Conservation (phyloP, 2,329 filamentous ascomycete genomes). For the Whalleya microplaca region DNA sequence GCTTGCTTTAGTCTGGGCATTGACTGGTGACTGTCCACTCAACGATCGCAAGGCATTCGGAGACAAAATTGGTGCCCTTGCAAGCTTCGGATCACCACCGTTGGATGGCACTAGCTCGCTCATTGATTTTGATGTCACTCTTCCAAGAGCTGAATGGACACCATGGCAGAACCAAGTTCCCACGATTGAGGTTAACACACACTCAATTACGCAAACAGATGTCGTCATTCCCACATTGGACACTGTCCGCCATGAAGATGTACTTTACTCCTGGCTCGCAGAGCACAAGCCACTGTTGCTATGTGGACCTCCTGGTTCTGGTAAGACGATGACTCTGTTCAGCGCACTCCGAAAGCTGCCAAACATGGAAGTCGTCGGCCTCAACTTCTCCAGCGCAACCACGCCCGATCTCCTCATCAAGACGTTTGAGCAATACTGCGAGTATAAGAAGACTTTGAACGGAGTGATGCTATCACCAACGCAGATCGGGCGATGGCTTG, state of each 20-base stretch:
- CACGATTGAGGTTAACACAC: constrained; percentile 94
- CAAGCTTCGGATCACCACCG: constrained; percentile 83
- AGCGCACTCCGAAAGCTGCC: constrained; percentile 94
- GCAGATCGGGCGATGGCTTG: constrained; percentile 96
- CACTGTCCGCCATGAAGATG: constrained; percentile 95
- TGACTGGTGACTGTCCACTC: constrained; percentile 93
- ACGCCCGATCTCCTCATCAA: constrained; percentile 98
- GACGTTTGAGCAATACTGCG: constrained; percentile 99
- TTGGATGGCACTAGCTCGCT: constrained; percentile 79
- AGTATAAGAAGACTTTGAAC: constrained; percentile 98
- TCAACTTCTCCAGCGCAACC: constrained; percentile 99
- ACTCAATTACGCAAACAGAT: constrained; percentile 96
- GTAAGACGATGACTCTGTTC: constrained; percentile 99
- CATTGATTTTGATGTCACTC: constrained; percentile 91
- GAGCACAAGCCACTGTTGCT: constrained; percentile 97
- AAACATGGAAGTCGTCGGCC: constrained; percentile 98
- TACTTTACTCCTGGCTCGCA: constrained; percentile 99
- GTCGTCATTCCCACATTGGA: constrained; percentile 98
- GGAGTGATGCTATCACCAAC: constrained; percentile 94
- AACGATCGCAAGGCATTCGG: constrained; percentile 87
- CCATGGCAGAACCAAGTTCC: constrained; percentile 96
- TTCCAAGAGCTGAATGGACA: constrained; percentile 87
- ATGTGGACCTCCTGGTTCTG: constrained; percentile 95
- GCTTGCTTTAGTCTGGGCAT: constrained; percentile 89
- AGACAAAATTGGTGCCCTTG: constrained; percentile 78